Conservation (phyloP, 2,329 filamentous ascomycete species). For the Trichophyton rubrum region DNA sequence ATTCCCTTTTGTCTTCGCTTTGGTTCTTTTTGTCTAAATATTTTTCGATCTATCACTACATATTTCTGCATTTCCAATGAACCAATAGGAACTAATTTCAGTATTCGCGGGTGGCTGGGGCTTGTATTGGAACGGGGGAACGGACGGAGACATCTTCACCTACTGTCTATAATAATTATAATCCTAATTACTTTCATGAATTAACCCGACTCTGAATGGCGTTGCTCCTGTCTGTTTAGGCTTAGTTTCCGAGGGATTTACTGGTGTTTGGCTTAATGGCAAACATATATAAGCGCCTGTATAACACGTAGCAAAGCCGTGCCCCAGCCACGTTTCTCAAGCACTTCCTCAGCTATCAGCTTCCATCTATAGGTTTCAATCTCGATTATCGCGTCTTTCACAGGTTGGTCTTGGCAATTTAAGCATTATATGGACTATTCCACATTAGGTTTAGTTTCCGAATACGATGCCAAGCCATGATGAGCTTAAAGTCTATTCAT, state of each 20-base stretch:
- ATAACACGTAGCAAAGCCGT: neutral
- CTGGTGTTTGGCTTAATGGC: neutral
- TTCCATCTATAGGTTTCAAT: neutral
- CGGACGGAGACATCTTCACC: neutral
- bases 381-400: neutral
- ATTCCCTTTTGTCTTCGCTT: neutral
- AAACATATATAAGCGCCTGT: neutral
- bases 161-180: neutral
- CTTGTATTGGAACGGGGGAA: neutral
- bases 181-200: neutral
- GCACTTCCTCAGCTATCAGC: neutral
- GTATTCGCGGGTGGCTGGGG: neutral
- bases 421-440: neutral
- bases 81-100: constrained; percentile 3
- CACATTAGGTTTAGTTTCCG: constrained; percentile 9
- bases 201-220: neutral
- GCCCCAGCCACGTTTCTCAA: neutral
- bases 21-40: neutral
- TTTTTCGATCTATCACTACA: neutral
- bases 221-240: neutral
- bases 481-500: neutral
- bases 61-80: neutral
- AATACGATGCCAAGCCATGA: constrained; percentile 6
- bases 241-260: neutral
- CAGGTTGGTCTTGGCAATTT: neutral